A percentile compares a stretch with the other conserved stretches of the same genome.
Evolutionary conservation across 148 eudicot species (phyloP).

Genomic region (Rhododendron williamsianum): DNA sequence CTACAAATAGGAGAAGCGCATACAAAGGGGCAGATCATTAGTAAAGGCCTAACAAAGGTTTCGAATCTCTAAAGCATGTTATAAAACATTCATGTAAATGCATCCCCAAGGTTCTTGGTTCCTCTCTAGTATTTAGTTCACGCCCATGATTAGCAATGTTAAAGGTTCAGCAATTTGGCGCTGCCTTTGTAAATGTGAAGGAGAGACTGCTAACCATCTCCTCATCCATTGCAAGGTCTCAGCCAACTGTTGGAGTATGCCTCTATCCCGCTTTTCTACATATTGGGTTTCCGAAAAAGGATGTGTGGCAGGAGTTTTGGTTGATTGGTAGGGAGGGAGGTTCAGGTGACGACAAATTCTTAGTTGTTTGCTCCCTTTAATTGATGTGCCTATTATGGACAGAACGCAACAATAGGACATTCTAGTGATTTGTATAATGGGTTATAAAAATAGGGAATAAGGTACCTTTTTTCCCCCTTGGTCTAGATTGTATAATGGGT

Average conservation of each 20-base stretch:
- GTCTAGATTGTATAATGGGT: neutral
- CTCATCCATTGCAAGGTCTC: neutral
- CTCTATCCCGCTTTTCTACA: neutral
- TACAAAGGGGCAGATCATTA: neutral
- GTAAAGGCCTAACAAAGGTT: neutral
- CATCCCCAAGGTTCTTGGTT: neutral
- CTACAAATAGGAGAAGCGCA: neutral
- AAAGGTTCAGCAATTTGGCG: neutral
- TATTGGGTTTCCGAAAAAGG: neutral
- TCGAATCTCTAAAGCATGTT: neutral
- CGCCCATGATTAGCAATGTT: neutral
- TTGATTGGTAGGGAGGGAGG: neutral
- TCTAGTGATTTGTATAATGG: too few species aligned
- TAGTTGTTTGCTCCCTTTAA: neutral
- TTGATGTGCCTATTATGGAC: neutral
- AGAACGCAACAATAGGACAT: neutral
- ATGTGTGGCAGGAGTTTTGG: neutral
- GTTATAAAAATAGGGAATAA: neutral
- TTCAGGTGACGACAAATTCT: neutral
- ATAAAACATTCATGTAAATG: neutral
- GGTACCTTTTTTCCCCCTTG: neutral
- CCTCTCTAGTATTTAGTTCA: neutral
- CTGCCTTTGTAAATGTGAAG: neutral
- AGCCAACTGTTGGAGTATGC: neutral
- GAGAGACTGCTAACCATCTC: neutral